phyloP scores from a whole-genome alignment of 1,284 basidiomycete species.

The Tremellales sp. region DNA sequence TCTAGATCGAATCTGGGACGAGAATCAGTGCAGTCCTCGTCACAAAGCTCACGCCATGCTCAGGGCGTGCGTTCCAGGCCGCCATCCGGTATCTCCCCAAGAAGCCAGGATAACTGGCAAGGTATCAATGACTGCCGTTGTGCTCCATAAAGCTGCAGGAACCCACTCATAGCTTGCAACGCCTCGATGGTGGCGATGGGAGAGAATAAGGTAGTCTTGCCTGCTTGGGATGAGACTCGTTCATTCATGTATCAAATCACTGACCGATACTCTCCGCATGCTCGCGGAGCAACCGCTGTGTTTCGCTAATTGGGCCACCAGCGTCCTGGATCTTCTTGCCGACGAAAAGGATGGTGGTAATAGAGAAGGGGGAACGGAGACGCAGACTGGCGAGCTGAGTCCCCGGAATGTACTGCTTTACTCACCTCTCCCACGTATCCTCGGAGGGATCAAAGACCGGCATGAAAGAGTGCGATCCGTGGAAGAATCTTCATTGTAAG shows the following conservation, averaged over 20 bases:
- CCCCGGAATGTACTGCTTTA: background rate
- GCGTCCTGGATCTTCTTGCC: conserved; percentile 21
- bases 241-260: background rate
- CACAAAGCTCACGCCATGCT: conserved; percentile 22
- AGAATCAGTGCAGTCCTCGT: conserved; percentile 1
- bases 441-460: conserved; percentile 27
- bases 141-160: conserved; percentile 1
- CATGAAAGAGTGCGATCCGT: conserved; percentile 26
- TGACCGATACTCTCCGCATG: conserved; percentile 27
- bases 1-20: conserved; percentile 26
- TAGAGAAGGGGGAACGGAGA: conserved; percentile 25
- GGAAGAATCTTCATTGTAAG: conserved; percentile 22
- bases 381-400: conserved; percentile 14
- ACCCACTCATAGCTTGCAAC: conserved; percentile 26
- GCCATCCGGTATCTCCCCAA: conserved; percentile 30
- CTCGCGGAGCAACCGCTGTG: conserved; percentile 14
- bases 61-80: conserved; percentile 31
- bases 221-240: conserved; percentile 4
- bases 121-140: background rate
- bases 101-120: conserved; percentile 15
- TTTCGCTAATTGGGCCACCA: conserved; percentile 10
- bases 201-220: conserved; percentile 27
- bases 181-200: conserved; percentile 27
- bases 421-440: conserved; percentile 31
- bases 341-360: conserved; percentile 26